Evolutionary conservation across 306 rosid genomes (phyloP).

Genomic region (Rosa persica): DNA sequence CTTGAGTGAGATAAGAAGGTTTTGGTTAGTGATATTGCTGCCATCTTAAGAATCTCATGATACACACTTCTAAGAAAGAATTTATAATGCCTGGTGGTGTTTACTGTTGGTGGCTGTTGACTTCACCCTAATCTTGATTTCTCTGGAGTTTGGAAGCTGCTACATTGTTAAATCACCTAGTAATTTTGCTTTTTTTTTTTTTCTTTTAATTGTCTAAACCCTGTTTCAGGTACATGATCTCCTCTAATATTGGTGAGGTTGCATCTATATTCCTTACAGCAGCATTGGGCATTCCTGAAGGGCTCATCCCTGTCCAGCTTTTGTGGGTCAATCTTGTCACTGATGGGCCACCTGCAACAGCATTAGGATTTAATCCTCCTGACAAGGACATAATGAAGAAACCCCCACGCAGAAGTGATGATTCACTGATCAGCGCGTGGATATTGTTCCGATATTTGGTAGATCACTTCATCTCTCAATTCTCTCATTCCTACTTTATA

Average conservation of each 20-base stretch:
- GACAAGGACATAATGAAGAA: constrained; percentile 83
- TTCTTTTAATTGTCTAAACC: constrained; percentile 5
- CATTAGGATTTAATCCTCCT: constrained; percentile 84
- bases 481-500: not conserved
- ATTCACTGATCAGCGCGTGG: constrained; percentile 72
- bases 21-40: not conserved
- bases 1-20: not conserved
- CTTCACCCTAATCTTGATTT: not conserved
- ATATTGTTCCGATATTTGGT: constrained; percentile 84
- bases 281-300: constrained; percentile 85
- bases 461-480: constrained; percentile 2
- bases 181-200: not conserved
- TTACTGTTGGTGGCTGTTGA: not conserved
- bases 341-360: constrained; percentile 90
- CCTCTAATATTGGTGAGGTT: constrained; percentile 87
- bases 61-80: not conserved
- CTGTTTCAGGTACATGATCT: constrained; percentile 74
- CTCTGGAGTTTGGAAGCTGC: not conserved
- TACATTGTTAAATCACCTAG: not conserved
- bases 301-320: constrained; percentile 78
- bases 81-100: not conserved
- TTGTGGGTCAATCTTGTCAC: constrained; percentile 89
- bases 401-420: constrained; percentile 74
- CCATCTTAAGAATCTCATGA: not conserved
- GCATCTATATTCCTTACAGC: constrained; percentile 79